Conservation (phyloP, 1,139 yeast species). For the Diutina sp. region DNA sequence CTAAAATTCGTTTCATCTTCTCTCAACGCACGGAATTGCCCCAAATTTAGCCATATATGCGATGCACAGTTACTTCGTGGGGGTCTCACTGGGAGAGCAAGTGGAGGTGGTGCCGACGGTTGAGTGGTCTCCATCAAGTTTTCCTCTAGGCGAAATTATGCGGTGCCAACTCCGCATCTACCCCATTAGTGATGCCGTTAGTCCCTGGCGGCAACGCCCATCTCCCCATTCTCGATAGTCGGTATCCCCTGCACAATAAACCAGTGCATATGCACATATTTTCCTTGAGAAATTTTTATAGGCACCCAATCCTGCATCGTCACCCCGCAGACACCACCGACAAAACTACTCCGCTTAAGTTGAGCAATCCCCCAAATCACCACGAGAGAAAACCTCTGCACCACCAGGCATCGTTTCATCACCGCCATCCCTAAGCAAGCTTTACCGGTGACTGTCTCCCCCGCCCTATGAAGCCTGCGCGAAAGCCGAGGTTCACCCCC, state of each 20-base stretch:
- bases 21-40: constrained; percentile 1
- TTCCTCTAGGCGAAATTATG: neutral
- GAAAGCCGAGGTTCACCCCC: neutral
- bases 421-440: neutral
- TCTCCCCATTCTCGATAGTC: neutral
- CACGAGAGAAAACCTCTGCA: neutral
- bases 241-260: neutral
- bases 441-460: neutral
- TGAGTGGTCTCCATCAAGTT: neutral
- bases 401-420: neutral
- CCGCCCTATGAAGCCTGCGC: neutral
- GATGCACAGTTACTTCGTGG: neutral
- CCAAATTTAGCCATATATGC: neutral
- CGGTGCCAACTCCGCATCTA: neutral
- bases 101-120: neutral
- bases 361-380: neutral
- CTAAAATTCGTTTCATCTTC: constrained; percentile 1
- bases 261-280: neutral
- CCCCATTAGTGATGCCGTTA: neutral
- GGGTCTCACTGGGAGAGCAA: neutral
- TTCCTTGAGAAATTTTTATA: neutral
- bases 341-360: neutral
- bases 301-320: neutral
- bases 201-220: neutral
- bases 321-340: neutral